These are phyloP conservation scores for Amanita muscaria DNA, from an alignment of 768 basidiomycete species.

Conservation along the genomic window DNA sequence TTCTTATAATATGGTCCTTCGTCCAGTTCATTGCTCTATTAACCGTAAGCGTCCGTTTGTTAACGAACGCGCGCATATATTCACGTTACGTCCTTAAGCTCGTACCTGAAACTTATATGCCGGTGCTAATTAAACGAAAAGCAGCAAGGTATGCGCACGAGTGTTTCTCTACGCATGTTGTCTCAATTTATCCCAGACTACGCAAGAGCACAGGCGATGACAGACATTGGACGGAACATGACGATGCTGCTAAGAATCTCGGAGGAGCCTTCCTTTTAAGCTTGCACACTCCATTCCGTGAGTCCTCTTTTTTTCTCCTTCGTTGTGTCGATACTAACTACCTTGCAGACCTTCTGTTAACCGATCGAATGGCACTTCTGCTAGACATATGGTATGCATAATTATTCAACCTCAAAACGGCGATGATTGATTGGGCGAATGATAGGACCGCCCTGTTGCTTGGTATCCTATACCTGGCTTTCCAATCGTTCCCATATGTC, in stretches of 20 bases:
- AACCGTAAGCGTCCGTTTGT: no score
- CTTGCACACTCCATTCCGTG: slow-evolving; percentile 67
- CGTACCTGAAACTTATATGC: slow-evolving; percentile 66
- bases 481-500: slow-evolving; percentile 52
- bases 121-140: slow-evolving; percentile 52
- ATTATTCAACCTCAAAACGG: no score
- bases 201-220: slow-evolving; percentile 47
- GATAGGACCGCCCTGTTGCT: slow-evolving; percentile 56
- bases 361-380: slow-evolving; percentile 70
- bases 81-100: no score
- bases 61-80: no score
- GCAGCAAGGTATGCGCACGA: no score
- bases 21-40: slow-evolving; percentile 42
- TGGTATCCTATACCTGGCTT: slow-evolving; percentile 54
- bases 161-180: no score
- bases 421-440: no score
- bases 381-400: slow-evolving; percentile 70
- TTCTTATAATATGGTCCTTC: slow-evolving; percentile 63
- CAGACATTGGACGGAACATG: slow-evolving; percentile 51
- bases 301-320: no score
- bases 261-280: slow-evolving; percentile 42
- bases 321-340: no score
- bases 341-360: slow-evolving; percentile 57
- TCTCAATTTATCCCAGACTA: slow-evolving; percentile 29
- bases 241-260: slow-evolving; percentile 38